Base-by-base conservation (phyloP, 2,329 filamentous ascomycete species). In the Rhexocercosporidium sp. region DNA sequence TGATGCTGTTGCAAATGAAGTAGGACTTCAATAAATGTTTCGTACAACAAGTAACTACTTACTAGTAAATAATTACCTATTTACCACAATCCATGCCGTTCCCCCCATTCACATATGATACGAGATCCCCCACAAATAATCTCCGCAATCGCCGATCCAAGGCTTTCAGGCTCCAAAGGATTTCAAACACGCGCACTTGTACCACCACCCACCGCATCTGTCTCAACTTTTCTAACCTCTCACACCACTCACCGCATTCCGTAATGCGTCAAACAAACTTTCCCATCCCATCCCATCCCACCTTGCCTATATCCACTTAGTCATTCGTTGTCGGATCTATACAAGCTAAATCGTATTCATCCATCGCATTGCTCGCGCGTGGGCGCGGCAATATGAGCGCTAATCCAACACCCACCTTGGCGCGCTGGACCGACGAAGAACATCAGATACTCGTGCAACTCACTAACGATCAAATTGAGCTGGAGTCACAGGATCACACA, bases 391-490 rank as follows among this genome's bases (percentile, higher is more conserved):
- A 39, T 44, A 62, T 62, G 60, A 62, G 60, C 34, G 31, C 27
- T 20, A 54, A 34, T n/a, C 25, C 59, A n/a, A 11, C 60, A 22
- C 46, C 37, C 25, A 57, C 51, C 39, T 49, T 57, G 29, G 49
- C 63, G 27, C 61, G 66, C 22, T 69, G 67, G 67, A 64, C 46
- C 41, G 64, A 69, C 31, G 64, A 66, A 34, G 67, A 69, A 22
- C 64, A 64, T 31, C 44, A 69, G 20, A 62, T 69, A 14, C 63
- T 69, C 34, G 64, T 66, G 14, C 47, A 59, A 14, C 31, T 62
- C 31, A 66, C 67, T 20, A 65, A 69, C 34, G 60, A 66, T 8
- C 67, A 69, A 46, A 65, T 69, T 18, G 64, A 65, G 46, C 46
- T 66, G 22, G 67, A 69, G 44, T 62, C 56, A n/a, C 51, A 65